Evolutionary conservation across 257 asterid species (phyloP).

Genomic region (Fraxinus americana): DNA sequence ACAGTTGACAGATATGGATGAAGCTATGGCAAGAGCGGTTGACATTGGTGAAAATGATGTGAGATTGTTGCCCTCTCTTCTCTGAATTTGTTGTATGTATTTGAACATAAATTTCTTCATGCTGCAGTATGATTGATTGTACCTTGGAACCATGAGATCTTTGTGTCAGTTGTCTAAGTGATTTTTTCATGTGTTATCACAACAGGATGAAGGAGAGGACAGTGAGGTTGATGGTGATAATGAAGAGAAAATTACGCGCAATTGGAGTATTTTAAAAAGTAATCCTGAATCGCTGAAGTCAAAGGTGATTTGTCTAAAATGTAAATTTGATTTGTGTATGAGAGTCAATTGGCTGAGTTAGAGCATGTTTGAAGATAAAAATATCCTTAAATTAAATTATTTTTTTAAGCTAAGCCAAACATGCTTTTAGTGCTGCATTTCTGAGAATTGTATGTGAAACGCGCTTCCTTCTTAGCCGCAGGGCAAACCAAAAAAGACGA

Average conservation of each 20-base stretch:
- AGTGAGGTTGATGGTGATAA: constrained; percentile 64
- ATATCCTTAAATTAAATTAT: background rate
- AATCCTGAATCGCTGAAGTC: constrained; percentile 59
- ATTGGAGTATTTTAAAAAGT: constrained; percentile 82
- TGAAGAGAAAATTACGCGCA: constrained; percentile 62
- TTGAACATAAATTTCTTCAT: background rate
- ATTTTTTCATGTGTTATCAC: constrained; percentile 18
- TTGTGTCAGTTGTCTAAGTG: constrained; percentile 7
- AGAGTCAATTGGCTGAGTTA: background rate
- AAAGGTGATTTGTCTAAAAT: constrained; percentile 50
- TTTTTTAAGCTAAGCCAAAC: background rate
- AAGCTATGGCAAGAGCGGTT: constrained; percentile 95
- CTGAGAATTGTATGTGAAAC: background rate
- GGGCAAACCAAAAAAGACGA: constrained; percentile 56
- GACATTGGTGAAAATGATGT: constrained; percentile 95
- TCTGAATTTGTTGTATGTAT: background rate
- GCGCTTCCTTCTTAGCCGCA: constrained; percentile 33
- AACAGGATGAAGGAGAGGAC: constrained; percentile 81
- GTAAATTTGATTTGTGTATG: background rate
- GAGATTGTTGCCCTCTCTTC: constrained; percentile 30
- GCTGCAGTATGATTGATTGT: background rate
- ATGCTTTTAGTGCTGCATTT: background rate
- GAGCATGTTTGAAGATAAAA: background rate
- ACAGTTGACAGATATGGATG: constrained; percentile 83
- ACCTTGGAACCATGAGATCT: background rate